Percentiles rank a stretch among this genome's conserved stretches.
These are phyloP conservation scores for Dissophora ornata DNA, from an alignment of 192 early-diverging fungal species.

Conservation along the genomic window DNA sequence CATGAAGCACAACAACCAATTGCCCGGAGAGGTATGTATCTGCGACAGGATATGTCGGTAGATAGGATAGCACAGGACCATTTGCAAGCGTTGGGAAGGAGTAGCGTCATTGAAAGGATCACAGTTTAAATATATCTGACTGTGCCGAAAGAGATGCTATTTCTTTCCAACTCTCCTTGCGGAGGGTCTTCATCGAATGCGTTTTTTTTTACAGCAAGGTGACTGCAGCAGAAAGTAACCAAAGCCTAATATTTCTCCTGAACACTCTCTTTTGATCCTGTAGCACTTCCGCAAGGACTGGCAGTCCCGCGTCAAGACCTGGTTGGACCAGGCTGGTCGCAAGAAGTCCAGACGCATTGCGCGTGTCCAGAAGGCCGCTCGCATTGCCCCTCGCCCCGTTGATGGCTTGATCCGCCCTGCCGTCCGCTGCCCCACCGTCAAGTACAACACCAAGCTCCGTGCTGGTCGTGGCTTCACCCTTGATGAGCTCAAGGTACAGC, in stretches of 20 bases:
- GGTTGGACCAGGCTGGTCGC: conserved; percentile 97
- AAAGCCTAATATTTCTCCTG: not conserved
- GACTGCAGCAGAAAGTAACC: too few relatives aligned
- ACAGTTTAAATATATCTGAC: too few relatives aligned
- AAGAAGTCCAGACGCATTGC: conserved; percentile 91
- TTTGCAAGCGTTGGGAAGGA: too few relatives aligned
- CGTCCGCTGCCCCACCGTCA: conserved; percentile 92
- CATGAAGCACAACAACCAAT: conserved; percentile 59
- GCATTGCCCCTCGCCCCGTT: conserved; percentile 95
- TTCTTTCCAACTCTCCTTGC: too few relatives aligned
- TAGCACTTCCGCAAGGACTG: conserved; percentile 98
- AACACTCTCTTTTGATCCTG: not conserved
- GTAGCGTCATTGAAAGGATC: too few relatives aligned
- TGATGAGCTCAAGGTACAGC: conserved; percentile 93
- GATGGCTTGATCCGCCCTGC: conserved; percentile 97
- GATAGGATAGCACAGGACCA: not conserved
- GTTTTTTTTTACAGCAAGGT: too few relatives aligned
- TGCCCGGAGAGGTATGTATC: conserved; percentile 56
- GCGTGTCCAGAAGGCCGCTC: conserved; percentile 94
- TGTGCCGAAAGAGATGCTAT: too few relatives aligned
- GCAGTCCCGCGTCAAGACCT: conserved; percentile 95
- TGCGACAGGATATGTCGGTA: not conserved
- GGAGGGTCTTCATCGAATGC: too few relatives aligned
- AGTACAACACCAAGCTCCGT: conserved; percentile 64
- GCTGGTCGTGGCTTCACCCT: conserved; percentile 98